phyloP scores from a whole-genome alignment of 2,329 filamentous ascomycete species.

The Myriosclerotinia curreyana region DNA sequence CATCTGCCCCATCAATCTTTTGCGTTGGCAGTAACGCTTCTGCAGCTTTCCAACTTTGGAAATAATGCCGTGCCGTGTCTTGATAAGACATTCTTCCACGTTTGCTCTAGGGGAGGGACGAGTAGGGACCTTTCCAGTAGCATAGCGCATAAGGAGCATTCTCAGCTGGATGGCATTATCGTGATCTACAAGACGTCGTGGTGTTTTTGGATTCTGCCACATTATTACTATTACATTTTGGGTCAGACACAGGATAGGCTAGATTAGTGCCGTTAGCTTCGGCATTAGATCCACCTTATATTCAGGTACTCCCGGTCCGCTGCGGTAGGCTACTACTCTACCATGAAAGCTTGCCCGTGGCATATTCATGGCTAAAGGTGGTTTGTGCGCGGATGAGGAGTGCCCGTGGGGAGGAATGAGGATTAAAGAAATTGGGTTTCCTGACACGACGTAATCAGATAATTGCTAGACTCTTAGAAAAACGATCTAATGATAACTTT shows the following conservation, averaged over 20 bases:
- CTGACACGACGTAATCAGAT: too few relatives aligned
- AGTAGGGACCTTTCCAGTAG: background rate
- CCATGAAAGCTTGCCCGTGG: background rate
- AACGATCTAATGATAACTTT: too few relatives aligned
- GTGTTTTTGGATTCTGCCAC: constrained; percentile 7
- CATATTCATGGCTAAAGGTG: too few relatives aligned
- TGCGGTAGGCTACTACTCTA: too few relatives aligned
- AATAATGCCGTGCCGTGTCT: background rate
- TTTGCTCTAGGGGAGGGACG: background rate
- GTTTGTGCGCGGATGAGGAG: too few relatives aligned
- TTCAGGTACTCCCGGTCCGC: background rate
- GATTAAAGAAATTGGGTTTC: too few relatives aligned
- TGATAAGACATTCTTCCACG: constrained; percentile 14
- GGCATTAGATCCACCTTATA: background rate
- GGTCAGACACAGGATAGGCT: background rate
- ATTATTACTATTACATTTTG: background rate
- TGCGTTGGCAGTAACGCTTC: background rate
- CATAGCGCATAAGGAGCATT: background rate
- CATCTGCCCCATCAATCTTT: constrained; percentile 11
- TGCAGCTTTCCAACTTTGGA: background rate
- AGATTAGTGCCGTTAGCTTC: background rate
- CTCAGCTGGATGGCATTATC: constrained; percentile 1
- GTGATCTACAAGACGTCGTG: background rate
- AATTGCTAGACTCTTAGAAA: too few relatives aligned
- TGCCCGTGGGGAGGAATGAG: too few relatives aligned